Evolutionary conservation across 2,329 filamentous ascomycete species (phyloP), one percentile per base, ranked within the genome.

Genomic region (Beauveria scarabaeidicola): DNA sequence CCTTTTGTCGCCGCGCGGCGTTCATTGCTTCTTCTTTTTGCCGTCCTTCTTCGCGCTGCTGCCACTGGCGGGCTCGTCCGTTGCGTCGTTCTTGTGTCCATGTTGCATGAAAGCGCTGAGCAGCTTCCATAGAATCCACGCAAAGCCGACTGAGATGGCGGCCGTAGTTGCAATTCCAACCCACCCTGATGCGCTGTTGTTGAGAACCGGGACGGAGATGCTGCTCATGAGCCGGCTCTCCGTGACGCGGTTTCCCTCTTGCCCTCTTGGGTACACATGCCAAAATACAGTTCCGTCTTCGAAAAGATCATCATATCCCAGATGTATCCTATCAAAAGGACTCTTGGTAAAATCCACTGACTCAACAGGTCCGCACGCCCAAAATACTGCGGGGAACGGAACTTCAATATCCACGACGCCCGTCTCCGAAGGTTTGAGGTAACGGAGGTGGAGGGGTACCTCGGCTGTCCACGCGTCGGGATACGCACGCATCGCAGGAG

Each of bases 251-350:
- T 6, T 41, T 57, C 64, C 32, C 64, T 59, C 1, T 79, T 70
- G 29, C 10, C 29, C 57, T n/a, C 68, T 68, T 1, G 87, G 86
- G 40, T 79, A 75, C 2, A 89, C 71, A 69, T 97, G 91, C 79
- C 91, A 95, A 70, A 96, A 97, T 69, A 90, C 79, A 0, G 91
- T 96, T 53, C 83, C 80, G 1, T 84, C 80, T 1, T 82, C 84
- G 70, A 97, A 97, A 9, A 95, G 73, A 0, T 81, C 83, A 64
- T 97, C 93, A 70, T 92, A 97, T 1, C 91, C 92, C n/a, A 97
- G 67, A 68, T 90, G 84, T n/a, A 80, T 76, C 6, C 90, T 79
- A 70, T 97, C 92, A 72, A 97, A 97, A 0, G 93, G 93, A 67
- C 89, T 96, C 5, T 80, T 81, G 0, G 81, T 73, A 73, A 93